These are phyloP conservation scores for Scolecobasidium constrictum DNA, from an alignment of 2,329 filamentous ascomycete species.

Conservation along the genomic window DNA sequence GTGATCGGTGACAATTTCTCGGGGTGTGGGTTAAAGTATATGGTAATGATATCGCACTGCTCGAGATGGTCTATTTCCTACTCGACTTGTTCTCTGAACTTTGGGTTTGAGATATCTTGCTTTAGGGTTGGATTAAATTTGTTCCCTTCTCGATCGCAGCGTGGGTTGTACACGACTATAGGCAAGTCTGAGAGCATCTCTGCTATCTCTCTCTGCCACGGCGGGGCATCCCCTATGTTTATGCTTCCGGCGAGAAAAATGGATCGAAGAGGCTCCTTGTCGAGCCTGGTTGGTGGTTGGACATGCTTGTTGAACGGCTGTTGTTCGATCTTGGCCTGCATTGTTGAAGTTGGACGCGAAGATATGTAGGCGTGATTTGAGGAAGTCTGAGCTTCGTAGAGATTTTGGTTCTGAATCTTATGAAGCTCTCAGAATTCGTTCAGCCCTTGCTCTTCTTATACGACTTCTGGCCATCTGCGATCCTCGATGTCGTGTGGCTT, in stretches of 20 bases:
- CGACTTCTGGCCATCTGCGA: background rate
- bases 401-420: conserved; percentile 6
- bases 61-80: conserved; percentile 53
- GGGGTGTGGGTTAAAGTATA: conserved; percentile 45
- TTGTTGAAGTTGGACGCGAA: background rate
- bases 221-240: conserved; percentile 1
- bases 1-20: conserved; percentile 40
- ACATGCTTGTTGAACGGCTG: background rate
- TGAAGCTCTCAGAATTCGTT: conserved; percentile 3
- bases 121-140: conserved; percentile 3
- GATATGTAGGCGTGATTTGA: conserved; percentile 1
- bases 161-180: conserved; percentile 3
- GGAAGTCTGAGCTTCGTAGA: conserved; percentile 2
- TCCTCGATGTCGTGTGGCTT: conserved; percentile 3
- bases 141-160: conserved; percentile 2
- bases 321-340: background rate
- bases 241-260: conserved; percentile 1
- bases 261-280: background rate
- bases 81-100: conserved; percentile 10
- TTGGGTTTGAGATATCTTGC: conserved; percentile 4
- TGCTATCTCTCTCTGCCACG: conserved; percentile 3
- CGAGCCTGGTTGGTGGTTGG: background rate
- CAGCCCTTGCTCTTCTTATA: conserved; percentile 3
- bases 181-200: conserved; percentile 5
- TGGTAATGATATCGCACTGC: conserved; percentile 39